A percentile compares a stretch with the other conserved stretches of the same genome.
Conservation (phyloP, 352 stramenopile genomes). For the Phytophthora citrophthora region DNA sequence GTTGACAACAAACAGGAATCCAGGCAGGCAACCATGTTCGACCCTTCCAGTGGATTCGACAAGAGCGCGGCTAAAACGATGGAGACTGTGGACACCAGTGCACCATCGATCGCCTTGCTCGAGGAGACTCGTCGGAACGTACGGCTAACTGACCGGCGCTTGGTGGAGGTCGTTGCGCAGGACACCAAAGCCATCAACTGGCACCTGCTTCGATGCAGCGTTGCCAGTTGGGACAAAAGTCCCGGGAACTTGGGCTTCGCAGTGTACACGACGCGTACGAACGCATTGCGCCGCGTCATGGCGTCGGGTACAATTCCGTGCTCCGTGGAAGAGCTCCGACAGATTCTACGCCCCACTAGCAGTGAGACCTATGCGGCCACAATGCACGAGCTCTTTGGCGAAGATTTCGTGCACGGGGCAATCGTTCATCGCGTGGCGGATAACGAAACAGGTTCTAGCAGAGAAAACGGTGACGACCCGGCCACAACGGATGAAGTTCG, state of each 20-base stretch:
- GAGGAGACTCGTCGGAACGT: slow-evolving; percentile 33
- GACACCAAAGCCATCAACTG: slow-evolving; percentile 39
- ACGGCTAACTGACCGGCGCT: slow-evolving; percentile 36
- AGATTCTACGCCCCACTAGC: slow-evolving; percentile 31
- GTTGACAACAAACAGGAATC: background rate
- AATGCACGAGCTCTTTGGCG: slow-evolving; percentile 44
- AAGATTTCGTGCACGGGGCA: slow-evolving; percentile 43
- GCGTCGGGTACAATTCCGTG: slow-evolving; percentile 30
- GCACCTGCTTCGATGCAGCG: slow-evolving; percentile 35
- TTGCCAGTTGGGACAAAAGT: slow-evolving; percentile 34
- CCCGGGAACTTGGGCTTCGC: slow-evolving; percentile 31
- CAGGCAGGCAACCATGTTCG: background rate
- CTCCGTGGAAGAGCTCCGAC: slow-evolving; percentile 37
- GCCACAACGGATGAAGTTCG: background rate
- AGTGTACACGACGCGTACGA: slow-evolving; percentile 36
- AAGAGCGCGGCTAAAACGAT: slow-evolving; percentile 1
- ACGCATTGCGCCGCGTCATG: slow-evolving; percentile 32
- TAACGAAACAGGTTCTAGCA: background rate
- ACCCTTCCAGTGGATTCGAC: background rate
- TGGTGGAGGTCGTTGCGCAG: slow-evolving; percentile 34
- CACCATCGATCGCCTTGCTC: slow-evolving; percentile 20
- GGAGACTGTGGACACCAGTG: background rate
- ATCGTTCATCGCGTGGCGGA: slow-evolving; percentile 32
- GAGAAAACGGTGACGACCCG: background rate
- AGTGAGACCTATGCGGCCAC: slow-evolving; percentile 28